Evolutionary conservation across 2,329 filamentous ascomycete species (phyloP).

Genomic region (Bimuria novae-zelandiae): DNA sequence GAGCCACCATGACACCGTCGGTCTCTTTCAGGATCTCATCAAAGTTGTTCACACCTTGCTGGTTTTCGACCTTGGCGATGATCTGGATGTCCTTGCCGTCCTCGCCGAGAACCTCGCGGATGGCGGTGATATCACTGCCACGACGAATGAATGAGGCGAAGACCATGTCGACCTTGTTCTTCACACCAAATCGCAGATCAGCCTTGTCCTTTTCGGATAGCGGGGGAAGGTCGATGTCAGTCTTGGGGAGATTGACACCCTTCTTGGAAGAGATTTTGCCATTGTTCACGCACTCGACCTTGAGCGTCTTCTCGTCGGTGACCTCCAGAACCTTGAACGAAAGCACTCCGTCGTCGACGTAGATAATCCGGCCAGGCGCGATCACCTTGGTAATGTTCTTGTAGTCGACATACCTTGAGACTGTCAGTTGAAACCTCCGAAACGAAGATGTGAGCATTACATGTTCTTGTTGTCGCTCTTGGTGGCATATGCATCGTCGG

Average conservation of each 20-base stretch:
- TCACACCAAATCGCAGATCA: constrained; percentile 92
- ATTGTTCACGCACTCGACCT: constrained; percentile 89
- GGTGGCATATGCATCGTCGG: constrained; percentile 88
- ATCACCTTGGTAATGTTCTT: constrained; percentile 99
- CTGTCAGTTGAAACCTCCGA: too few relatives aligned
- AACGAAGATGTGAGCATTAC: constrained; percentile 58
- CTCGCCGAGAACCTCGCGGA: constrained; percentile 87
- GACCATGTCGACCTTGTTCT: constrained; percentile 99
- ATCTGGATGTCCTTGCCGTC: constrained; percentile 97
- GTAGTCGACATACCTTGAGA: constrained; percentile 87
- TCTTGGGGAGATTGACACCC: constrained; percentile 98
- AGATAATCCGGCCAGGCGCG: constrained; percentile 86
- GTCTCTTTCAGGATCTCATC: constrained; percentile 94
- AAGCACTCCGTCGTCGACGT: constrained; percentile 97
- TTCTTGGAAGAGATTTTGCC: constrained; percentile 98
- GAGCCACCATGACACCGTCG: constrained; percentile 99
- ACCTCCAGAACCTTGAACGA: constrained; percentile 92
- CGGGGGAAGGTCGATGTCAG: constrained; percentile 95
- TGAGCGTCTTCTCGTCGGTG: constrained; percentile 85
- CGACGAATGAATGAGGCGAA: constrained; percentile 98
- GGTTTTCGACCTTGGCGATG: constrained; percentile 99
- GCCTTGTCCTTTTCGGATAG: constrained; percentile 97
- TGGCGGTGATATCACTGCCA: constrained; percentile 88
- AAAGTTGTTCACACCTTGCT: constrained; percentile 99
- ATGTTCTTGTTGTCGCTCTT: constrained; percentile 89